Percentiles rank a stretch among this genome's conserved stretches.
These are phyloP conservation scores for Beauveria asiatica DNA, from an alignment of 2,329 filamentous ascomycete species.

Conservation along the genomic window DNA sequence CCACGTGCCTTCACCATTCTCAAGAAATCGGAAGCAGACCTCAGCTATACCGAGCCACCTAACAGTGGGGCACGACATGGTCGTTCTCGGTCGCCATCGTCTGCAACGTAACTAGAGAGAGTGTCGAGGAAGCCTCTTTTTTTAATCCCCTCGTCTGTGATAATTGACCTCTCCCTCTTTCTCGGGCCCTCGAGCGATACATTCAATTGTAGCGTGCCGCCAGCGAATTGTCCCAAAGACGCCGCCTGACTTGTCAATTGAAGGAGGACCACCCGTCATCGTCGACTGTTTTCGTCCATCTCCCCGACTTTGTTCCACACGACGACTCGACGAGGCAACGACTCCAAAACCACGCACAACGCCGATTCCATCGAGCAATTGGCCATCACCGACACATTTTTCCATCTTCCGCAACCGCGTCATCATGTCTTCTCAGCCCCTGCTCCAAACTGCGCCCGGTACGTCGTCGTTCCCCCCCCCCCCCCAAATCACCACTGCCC, in stretches of 20 bases:
- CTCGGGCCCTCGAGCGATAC: not conserved
- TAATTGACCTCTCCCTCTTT: not conserved
- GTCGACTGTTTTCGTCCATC: not conserved
- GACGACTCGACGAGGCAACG: not conserved
- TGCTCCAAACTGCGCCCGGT: constrained; percentile 91
- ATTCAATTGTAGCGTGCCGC: not conserved
- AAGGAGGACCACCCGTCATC: not conserved
- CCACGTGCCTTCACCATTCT: constrained; percentile 5
- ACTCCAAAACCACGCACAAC: not conserved
- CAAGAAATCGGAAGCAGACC: not conserved
- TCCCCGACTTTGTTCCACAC: not conserved
- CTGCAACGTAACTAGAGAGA: not conserved
- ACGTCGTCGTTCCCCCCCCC: constrained; percentile 25
- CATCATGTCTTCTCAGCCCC: constrained; percentile 89
- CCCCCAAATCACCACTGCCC: not conserved
- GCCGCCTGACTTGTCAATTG: not conserved
- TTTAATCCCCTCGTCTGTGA: not conserved
- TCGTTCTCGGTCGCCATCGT: not conserved
- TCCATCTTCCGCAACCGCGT: constrained; percentile 2
- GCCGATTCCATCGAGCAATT: not conserved
- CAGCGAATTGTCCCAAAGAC: not conserved
- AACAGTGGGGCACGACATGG: not conserved
- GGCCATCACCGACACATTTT: not conserved
- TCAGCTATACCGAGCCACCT: not conserved
- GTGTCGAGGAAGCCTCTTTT: not conserved